Evolutionary conservation across 208 protist genomes (phyloP).

Genomic region (Leishmania tropica): DNA sequence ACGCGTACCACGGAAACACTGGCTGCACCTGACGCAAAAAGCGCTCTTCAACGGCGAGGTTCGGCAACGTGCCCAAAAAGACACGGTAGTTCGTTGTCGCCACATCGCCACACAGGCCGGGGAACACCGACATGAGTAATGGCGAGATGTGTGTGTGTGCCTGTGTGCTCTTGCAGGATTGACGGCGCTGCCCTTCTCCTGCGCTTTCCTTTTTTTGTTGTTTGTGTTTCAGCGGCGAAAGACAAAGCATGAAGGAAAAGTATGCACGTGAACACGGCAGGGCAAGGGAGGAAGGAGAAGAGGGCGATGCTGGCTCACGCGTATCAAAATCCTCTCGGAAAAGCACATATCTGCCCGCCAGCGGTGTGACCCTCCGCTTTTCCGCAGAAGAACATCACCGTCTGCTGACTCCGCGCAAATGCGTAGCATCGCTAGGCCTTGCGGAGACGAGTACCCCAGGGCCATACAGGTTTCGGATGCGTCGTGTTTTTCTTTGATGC

Average conservation of each 20-base stretch:
- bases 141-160: background rate
- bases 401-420: background rate
- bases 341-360: background rate
- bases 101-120: slow-evolving; percentile 84
- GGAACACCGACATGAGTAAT: slow-evolving; percentile 59
- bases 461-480: background rate
- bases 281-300: background rate
- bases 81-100: slow-evolving; percentile 69
- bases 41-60: slow-evolving; percentile 70
- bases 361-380: background rate
- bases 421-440: background rate
- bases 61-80: slow-evolving; percentile 81
- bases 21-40: slow-evolving; percentile 81
- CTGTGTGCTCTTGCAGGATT: background rate
- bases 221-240: background rate
- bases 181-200: background rate
- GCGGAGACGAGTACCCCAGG: background rate
- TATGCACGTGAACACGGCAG: background rate
- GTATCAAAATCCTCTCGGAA: background rate
- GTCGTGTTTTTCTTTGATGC: background rate
- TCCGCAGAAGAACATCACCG: background rate
- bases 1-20: slow-evolving; percentile 85
- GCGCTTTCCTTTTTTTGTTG: background rate
- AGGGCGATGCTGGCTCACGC: background rate
- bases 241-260: background rate